Conservation (phyloP, 169 alveolate genomes). For the Ichthyophthirius multifiliis region DNA sequence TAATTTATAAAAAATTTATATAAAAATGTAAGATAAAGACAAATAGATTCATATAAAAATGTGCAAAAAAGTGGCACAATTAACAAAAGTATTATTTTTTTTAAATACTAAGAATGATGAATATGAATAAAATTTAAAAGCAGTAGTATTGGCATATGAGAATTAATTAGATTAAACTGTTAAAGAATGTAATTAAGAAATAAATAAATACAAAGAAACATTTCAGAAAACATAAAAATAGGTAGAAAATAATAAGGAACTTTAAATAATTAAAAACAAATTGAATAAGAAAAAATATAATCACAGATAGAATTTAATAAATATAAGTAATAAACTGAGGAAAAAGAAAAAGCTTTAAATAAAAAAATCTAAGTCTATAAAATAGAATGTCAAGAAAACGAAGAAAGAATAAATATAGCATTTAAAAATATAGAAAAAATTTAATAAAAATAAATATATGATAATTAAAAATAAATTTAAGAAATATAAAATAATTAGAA, state of each 20-base stretch:
- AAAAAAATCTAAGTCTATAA: slow-evolving; percentile 42
- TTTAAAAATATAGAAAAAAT: slow-evolving; percentile 52
- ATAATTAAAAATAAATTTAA: slow-evolving; percentile 56
- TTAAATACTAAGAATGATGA: slow-evolving; percentile 85
- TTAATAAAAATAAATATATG: slow-evolving; percentile 47
- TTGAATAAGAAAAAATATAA: slow-evolving; percentile 56
- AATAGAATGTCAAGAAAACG: slow-evolving; percentile 58
- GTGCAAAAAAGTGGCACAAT: slow-evolving; percentile 86
- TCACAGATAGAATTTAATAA: slow-evolving; percentile 51
- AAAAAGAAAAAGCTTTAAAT: slow-evolving; percentile 30
- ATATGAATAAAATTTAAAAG: slow-evolving; percentile 39
- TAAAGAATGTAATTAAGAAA: slow-evolving; percentile 69
- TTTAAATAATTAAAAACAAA: slow-evolving; percentile 48
- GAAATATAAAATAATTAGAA: slow-evolving; percentile 67
- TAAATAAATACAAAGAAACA: slow-evolving; percentile 57
- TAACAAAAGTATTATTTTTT: slow-evolving; percentile 85
- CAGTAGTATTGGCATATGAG: slow-evolving; percentile 73
- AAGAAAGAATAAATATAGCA: slow-evolving; percentile 61
- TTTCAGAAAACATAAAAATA: slow-evolving; percentile 62
- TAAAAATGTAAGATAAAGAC: too few relatives aligned
- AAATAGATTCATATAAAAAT: too few relatives aligned
- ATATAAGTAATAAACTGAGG: slow-evolving; percentile 51
- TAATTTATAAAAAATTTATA: too few relatives aligned
- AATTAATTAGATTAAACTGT: slow-evolving; percentile 73
- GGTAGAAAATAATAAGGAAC: slow-evolving; percentile 34